Evolutionary conservation across 768 basidiomycete genomes (phyloP), one percentile per base, ranked within the genome.

Genomic region (Harrya chromipes): DNA sequence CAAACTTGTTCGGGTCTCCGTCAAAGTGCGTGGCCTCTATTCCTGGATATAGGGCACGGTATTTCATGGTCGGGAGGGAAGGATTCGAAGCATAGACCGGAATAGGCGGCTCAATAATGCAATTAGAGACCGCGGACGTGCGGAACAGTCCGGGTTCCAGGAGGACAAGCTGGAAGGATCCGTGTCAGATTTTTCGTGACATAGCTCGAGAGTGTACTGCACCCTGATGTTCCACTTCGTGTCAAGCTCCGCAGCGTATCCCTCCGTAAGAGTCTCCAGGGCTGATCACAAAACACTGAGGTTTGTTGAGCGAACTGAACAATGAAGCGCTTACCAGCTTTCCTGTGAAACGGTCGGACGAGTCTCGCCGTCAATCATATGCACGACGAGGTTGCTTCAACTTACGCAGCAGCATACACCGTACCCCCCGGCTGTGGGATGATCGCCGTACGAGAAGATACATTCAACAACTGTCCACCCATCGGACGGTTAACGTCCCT

Each of bases 191-290:
- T 17, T 24, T 49, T 9, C 13, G 17, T n/a, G n/a, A 24, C 26
- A 21, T 11, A 20, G 24, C 2, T 24, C 23, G 11, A 7, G 2
- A 10, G 2, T 29, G 21, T 26, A 38, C n/a, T 7, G 14, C 19
- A 51, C 70, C 53, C 59, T 72, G 55, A 71, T 70, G 51, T 69
- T 63, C 70, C 70, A 71, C 8, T 47, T 54, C 2, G 71, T 70
- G 40, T 71, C 67, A 11, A 71, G 58, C 36, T 71, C 70, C 44
- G 47, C 42, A 20, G 55, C 61, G 4, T 70, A 59, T 5, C 61
- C 55, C 43, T 72, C 65, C 3, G 62, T 64, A 19, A 71, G 50
- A 4, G 59, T 53, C 42, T 72, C 71, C 4, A 72, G 47, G 4
- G 70, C 71, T 73, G 36, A 40, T 38, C 29, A 35, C 6, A 20